These are phyloP conservation scores for Linnemannia exigua DNA, from an alignment of 192 early-diverging fungal genomes.

Conservation along the genomic window DNA sequence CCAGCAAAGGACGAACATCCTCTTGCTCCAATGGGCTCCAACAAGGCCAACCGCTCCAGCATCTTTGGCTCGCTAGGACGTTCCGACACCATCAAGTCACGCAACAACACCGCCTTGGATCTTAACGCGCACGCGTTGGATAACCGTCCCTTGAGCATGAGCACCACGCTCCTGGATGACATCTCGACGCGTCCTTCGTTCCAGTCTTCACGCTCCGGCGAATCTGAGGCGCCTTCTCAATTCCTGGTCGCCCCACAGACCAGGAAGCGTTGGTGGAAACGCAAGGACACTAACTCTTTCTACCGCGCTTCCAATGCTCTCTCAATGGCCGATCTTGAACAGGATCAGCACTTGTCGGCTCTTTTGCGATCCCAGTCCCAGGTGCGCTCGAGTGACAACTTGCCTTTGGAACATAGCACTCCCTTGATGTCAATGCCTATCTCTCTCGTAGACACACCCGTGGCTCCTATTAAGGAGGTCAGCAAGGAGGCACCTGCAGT, in stretches of 20 bases:
- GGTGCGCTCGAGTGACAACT: constrained; percentile 31
- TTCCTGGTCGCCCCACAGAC: not conserved
- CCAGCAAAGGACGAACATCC: not conserved
- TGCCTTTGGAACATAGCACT: constrained; percentile 18
- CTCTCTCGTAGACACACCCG: constrained; percentile 10
- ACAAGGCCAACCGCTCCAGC: constrained; percentile 46
- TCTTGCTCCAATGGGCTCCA: constrained; percentile 11
- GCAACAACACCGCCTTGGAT: constrained; percentile 28
- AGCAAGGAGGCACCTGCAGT: constrained; percentile 24
- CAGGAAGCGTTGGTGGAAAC: constrained; percentile 55
- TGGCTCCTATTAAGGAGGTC: constrained; percentile 7
- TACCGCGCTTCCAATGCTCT: constrained; percentile 38
- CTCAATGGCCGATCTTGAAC: constrained; percentile 48
- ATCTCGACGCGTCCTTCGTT: constrained; percentile 32
- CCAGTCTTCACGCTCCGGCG: constrained; percentile 50
- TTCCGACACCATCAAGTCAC: constrained; percentile 44
- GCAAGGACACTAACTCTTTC: constrained; percentile 30
- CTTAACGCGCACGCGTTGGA: constrained; percentile 12
- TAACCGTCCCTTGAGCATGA: constrained; percentile 42
- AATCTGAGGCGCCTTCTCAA: constrained; percentile 32
- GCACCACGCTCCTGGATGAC: constrained; percentile 41
- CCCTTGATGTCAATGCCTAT: constrained; percentile 32
- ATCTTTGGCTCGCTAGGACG: constrained; percentile 35
- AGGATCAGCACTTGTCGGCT: constrained; percentile 21
- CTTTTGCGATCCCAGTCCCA: constrained; percentile 15